Evolutionary conservation across 768 basidiomycete species (phyloP).

Genomic region (Suillus lakei): DNA sequence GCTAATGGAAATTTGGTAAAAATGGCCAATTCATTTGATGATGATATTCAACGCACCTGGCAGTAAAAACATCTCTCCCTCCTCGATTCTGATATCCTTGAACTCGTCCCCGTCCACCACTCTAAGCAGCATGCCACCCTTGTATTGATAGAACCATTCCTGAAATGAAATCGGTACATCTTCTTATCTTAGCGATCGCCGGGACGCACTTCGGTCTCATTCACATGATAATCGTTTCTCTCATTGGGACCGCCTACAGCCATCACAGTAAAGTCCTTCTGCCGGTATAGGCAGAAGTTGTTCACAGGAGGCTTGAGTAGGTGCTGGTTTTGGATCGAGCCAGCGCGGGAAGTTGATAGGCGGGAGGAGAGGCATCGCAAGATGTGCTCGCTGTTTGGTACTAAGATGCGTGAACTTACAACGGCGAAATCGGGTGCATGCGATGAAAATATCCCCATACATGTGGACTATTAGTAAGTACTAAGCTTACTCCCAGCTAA

Average conservation of each 20-base stretch:
- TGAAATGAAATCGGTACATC: slow-evolving; percentile 29
- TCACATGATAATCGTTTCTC: slow-evolving; percentile 92
- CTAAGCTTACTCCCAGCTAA: too few relatives aligned
- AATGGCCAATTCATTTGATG: slow-evolving; percentile 4
- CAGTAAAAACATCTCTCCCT: slow-evolving; percentile 96
- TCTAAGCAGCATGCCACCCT: slow-evolving; percentile 89
- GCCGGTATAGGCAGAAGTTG: slow-evolving; percentile 84
- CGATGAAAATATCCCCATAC: neutral
- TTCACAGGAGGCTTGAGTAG: slow-evolving; percentile 91
- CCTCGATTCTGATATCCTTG: slow-evolving; percentile 85
- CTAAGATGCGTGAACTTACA: neutral
- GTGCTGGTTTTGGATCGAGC: slow-evolving; percentile 81
- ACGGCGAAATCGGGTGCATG: too few relatives aligned
- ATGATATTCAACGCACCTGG: slow-evolving; percentile 61
- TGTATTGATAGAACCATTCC: slow-evolving; percentile 99
- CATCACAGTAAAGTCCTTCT: slow-evolving; percentile 93
- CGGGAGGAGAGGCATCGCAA: slow-evolving; percentile 68
- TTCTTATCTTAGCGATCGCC: neutral
- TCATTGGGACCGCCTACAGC: slow-evolving; percentile 95
- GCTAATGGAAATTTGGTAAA: slow-evolving; percentile 47
- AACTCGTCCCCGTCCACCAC: slow-evolving; percentile 83
- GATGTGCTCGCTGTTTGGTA: neutral
- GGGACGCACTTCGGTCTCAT: slow-evolving; percentile 81
- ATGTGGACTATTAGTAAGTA: too few relatives aligned
- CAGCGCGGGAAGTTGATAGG: slow-evolving; percentile 92